Base-by-base conservation (phyloP, 352 stramenopile genomes). In the Globisporangium carolinianum region DNA sequence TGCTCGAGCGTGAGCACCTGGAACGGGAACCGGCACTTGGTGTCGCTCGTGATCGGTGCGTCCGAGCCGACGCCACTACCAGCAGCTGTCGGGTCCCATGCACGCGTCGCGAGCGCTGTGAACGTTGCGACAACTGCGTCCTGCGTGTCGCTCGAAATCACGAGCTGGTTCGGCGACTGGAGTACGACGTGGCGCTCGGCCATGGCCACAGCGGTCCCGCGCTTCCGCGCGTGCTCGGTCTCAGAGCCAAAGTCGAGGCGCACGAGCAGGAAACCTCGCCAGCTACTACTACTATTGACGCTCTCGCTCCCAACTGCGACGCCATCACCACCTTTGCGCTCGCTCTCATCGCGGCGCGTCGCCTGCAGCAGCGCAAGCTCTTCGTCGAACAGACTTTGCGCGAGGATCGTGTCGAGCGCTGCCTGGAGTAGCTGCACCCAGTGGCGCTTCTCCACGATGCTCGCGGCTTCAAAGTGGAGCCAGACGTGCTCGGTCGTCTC, bases 1-100 rank as follows among this genome's bases (percentile, higher is more conserved):
- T 87, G 79, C 37, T 87, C 73, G 17, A 85, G 69, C 5, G 79
- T 87, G 39, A 87, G 48, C n/a, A 89, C 72, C 50, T 89, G 75
- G 49, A 89, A 89, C 3, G 79, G 75, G 41, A 82, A 89, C 18
- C 73, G 65, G 45, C 71, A 74, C 0, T 62, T 61, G 35, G 59
- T 51, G 24, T 65, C 66, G 1, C 37, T 58, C 7, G 58, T 66
- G 38, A 73, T 67, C 6, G 62, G 63, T 49, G 63, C 72, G 24
- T 32, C 24, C 18, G 58, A 64, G 10, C 48, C 66, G n/a, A 60
- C 38, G 14, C 11, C 11, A 2, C 4, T 14, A 6, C 6, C 36
- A 6, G 14, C 15, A 5, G 11, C 47, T 42, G 60, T 66, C 10
- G 67, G 69, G 3, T 58, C 57, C 78, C 75, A 86, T 0, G 75